Evolutionary conservation across 495 filamentous ascomycete genomes (phyloP).

Genomic region (Trichocladium antarcticum): DNA sequence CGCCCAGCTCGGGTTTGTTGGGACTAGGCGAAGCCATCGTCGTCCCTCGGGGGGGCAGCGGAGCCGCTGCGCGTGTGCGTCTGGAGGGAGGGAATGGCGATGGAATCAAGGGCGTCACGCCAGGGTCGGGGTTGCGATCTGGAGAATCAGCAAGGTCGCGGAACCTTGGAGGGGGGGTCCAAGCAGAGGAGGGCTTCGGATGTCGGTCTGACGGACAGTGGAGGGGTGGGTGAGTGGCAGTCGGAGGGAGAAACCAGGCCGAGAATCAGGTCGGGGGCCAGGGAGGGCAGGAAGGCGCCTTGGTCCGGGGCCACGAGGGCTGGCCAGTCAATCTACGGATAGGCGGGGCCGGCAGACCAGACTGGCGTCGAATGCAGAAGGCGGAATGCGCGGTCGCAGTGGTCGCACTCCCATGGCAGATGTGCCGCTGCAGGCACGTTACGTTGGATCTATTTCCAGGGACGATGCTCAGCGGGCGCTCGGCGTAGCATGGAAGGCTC

Average conservation of each 20-base stretch:
- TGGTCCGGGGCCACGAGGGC: background rate
- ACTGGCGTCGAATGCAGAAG: background rate
- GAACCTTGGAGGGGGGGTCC: background rate
- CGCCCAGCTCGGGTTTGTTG: slow-evolving; percentile 49
- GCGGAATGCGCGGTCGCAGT: background rate
- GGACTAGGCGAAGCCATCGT: slow-evolving; percentile 38
- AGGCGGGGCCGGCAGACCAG: background rate
- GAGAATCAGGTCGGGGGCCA: background rate
- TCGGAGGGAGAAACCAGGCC: background rate
- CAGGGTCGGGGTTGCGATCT: background rate
- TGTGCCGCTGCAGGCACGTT: slow-evolving; percentile 13
- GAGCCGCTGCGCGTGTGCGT: slow-evolving; percentile 15
- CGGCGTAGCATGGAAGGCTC: slow-evolving; percentile 2
- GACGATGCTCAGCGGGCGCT: slow-evolving; percentile 9
- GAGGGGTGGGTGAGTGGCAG: background rate
- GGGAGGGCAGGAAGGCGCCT: background rate
- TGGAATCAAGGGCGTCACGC: background rate
- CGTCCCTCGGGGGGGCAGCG: slow-evolving; percentile 3
- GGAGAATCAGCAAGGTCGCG: background rate
- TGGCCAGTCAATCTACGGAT: background rate
- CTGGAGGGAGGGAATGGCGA: slow-evolving; percentile 6
- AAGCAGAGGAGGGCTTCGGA: slow-evolving; percentile 3
- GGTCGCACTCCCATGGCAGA: slow-evolving; percentile 14
- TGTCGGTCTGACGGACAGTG: background rate
- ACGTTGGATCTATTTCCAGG: slow-evolving; percentile 18